phyloP scores from a whole-genome alignment of 192 early-diverging fungal genomes.

The Helicostylum pulchrum region DNA sequence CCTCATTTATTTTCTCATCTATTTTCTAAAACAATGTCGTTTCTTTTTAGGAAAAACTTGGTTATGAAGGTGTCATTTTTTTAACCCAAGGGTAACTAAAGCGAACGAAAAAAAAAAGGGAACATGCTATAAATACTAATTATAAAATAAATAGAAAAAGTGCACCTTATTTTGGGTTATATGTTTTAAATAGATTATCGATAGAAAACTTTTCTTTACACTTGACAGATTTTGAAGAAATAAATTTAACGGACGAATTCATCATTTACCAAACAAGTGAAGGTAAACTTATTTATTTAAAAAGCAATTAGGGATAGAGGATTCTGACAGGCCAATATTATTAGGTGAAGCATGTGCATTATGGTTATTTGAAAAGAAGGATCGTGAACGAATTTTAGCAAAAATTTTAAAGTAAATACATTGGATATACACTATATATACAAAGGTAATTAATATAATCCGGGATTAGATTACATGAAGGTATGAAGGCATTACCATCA shows the following conservation, averaged over 20 bases:
- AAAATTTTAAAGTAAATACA: conserved; percentile 45
- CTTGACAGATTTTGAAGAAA: conserved; percentile 67
- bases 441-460: not conserved
- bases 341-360: conserved; percentile 65
- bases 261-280: conserved; percentile 78
- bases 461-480: conserved; percentile 11
- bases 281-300: conserved; percentile 39
- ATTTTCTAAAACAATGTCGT: not conserved
- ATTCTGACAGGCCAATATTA: not conserved
- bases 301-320: not conserved
- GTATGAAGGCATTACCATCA: conserved; percentile 16
- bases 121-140: not conserved
- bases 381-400: conserved; percentile 59
- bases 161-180: conserved; percentile 71
- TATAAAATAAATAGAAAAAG: conserved; percentile 31
- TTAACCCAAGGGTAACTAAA: conserved; percentile 64
- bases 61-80: conserved; percentile 91
- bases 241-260: conserved; percentile 80
- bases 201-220: conserved; percentile 76
- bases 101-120: not conserved
- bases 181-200: conserved; percentile 84
- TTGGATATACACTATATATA: not conserved
- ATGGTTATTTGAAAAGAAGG: conserved; percentile 74
- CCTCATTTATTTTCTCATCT: no score
- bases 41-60: conserved; percentile 71